Evolutionary conservation across 2,329 filamentous ascomycete genomes (phyloP), one percentile per base, ranked within the genome.

Genomic region (Dactylellina parvicollis): DNA sequence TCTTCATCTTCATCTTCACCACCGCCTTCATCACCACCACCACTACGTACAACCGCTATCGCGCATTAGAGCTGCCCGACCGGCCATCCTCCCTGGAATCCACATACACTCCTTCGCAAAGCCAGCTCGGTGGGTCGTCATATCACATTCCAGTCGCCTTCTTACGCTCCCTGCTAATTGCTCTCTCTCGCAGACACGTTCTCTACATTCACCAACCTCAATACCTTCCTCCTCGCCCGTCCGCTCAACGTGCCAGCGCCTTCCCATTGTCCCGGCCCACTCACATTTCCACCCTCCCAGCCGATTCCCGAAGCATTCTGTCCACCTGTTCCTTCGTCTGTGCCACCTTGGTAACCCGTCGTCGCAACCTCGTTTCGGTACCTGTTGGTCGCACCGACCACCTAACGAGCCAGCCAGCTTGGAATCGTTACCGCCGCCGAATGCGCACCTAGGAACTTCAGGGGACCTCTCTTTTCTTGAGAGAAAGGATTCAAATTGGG

Each of bases 381-480:
- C 30, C 14, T 28, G 49, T 38, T 54, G 47, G 47, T 54, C 18
- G 32, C 30, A 54, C 49, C 3, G 16, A 20, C n/a, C n/a, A 44
- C 42, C 20, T 52, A 24, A 18, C 28, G 20, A 38, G 32, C 42
- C 49, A 50, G 42, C 38, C 38, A 46, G 28, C 44, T 61, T 18
- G 55, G 42, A 36, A 16, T n/a, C n/a, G 57, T 38, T 62, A 50
- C n/a, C 32, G 28, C 28, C 38, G 57, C 44, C 30, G 57, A n/a
- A 62, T 52, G 46, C 44, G 28, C 24, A 62, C 26, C 40, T 52
- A 52, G 46, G 16, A 64, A 36, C 40, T 22, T 20, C 56, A 50
- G 50, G 50, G 61, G 18, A 24, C 20, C 30, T 28, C 40, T 66
- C 32, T 5, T 56, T 38, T 52, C 22, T 30, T 22, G 44, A 40